Evolutionary conservation across 2,329 filamentous ascomycete species (phyloP), one percentile per base, ranked within the genome.

Genomic region (Phoma sp.): DNA sequence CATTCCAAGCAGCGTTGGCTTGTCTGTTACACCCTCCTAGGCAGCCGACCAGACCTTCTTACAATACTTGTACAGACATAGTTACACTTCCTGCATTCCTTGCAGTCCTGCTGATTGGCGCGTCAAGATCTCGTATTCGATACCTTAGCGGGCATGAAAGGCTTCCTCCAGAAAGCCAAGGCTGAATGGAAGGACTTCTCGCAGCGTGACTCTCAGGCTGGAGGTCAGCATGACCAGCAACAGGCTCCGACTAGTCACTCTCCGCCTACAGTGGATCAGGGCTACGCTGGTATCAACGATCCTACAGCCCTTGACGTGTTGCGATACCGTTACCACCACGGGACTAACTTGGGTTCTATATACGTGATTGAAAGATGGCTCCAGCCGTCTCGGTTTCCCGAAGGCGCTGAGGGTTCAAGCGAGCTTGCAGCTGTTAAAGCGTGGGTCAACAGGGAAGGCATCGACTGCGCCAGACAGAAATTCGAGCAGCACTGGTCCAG

Each of bases 351-450:
- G 2, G 84, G 85, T 36, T 81, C 81, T 9, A 77, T 85, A 40
- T 87, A 85, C 67, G 80, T 85, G n/a, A 78, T 86, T 4, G 85
- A 87, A 64, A 78, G 80, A 67, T 87, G 84, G 84, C 76, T 87
- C 3, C 79, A 77, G 37, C 72, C 74, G 2, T 79, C 75, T 51
- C 80, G 84, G 68, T 86, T 82, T 60, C 77, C 78, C 2, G 68
- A 75, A 1, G 72, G 72, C 12, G 69, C 76, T 8, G 61, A 67
- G 36, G 77, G 76, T 6, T 76, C 76, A 15, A 81, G 78, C 56
- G 85, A 87, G 64, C 72, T 85, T 12, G 82, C 80, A 57, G 80
- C 82, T 45, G 80, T 83, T 2, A 78, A 77, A 40, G 76, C 76
- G 35, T 81, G 77, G 61, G 71, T 85, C 21, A 73, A 79, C 25